Conservation (phyloP, 2,329 filamentous ascomycete genomes). For the Hymenotorrendiella dingleyae region DNA sequence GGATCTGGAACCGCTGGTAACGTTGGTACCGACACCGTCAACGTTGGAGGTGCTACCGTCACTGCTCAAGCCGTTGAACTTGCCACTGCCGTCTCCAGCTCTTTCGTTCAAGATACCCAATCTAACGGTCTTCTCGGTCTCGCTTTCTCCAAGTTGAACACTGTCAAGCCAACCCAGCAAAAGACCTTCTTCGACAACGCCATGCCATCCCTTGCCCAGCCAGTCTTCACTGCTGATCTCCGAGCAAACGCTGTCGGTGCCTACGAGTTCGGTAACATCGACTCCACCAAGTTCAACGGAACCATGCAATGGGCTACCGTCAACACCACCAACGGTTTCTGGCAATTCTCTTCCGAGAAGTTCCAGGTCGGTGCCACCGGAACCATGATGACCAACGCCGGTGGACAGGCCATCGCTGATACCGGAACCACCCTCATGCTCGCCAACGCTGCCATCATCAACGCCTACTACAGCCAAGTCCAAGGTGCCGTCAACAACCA, state of each 20-base stretch:
- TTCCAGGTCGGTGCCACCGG: constrained; percentile 38
- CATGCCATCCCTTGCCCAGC: constrained; percentile 37
- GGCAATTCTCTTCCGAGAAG: constrained; percentile 48
- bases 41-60: constrained; percentile 31
- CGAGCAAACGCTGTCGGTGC: constrained; percentile 41
- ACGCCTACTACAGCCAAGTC: constrained; percentile 36
- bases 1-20: constrained; percentile 33
- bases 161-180: constrained; percentile 29
- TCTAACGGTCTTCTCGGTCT: constrained; percentile 59
- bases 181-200: constrained; percentile 34
- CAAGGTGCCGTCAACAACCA: constrained; percentile 32
- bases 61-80: constrained; percentile 30
- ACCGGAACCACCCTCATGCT: constrained; percentile 40
- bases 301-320: constrained; percentile 45
- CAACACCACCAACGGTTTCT: constrained; percentile 46
- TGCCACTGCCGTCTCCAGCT: constrained; percentile 29
- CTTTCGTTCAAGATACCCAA: constrained; percentile 32
- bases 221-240: constrained; percentile 52
- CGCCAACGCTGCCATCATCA: constrained; percentile 32
- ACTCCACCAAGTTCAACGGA: constrained; percentile 47
- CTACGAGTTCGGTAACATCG: constrained; percentile 53
- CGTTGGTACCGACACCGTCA: constrained; percentile 32
- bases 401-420: constrained; percentile 39
- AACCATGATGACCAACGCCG: constrained; percentile 57
- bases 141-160: constrained; percentile 36